These are phyloP conservation scores for Apiospora arundinis DNA, from an alignment of 2,329 filamentous ascomycete genomes.

Conservation along the genomic window DNA sequence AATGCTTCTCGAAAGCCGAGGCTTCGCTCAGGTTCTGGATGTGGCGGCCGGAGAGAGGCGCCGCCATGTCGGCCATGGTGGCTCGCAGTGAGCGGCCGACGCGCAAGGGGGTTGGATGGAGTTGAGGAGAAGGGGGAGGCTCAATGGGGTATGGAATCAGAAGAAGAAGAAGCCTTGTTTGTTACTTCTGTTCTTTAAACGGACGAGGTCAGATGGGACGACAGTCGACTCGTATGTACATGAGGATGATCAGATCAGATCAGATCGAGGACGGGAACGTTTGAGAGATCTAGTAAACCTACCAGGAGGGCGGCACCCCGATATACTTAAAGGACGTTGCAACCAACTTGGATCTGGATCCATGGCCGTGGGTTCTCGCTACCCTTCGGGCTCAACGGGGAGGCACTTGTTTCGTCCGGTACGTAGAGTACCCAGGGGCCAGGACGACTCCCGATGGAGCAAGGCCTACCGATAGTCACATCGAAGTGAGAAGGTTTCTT, in stretches of 20 bases:
- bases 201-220: background rate
- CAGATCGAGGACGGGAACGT: background rate
- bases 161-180: background rate
- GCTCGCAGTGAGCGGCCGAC: background rate
- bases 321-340: slow-evolving; percentile 2
- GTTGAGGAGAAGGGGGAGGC: background rate
- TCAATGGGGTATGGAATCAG: background rate
- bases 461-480: background rate
- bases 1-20: slow-evolving; percentile 51
- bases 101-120: background rate
- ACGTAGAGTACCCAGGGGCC: background rate
- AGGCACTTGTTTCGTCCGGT: slow-evolving; percentile 1
- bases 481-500: slow-evolving; percentile 8
- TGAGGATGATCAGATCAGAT: slow-evolving; percentile 15
- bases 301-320: background rate
- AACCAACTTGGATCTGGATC: background rate
- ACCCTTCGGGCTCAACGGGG: background rate
- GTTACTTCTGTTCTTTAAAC: background rate
- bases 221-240: background rate
- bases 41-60: slow-evolving; percentile 39
- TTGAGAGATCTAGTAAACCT: background rate
- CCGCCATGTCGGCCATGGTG: slow-evolving; percentile 31
- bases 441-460: background rate
- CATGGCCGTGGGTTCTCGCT: background rate
- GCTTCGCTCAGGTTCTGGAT: slow-evolving; percentile 54